Evolutionary conservation across 176 grass and related monocot species (phyloP), one percentile per base, ranked within the genome.

Genomic region (Triticum monococcum): DNA sequence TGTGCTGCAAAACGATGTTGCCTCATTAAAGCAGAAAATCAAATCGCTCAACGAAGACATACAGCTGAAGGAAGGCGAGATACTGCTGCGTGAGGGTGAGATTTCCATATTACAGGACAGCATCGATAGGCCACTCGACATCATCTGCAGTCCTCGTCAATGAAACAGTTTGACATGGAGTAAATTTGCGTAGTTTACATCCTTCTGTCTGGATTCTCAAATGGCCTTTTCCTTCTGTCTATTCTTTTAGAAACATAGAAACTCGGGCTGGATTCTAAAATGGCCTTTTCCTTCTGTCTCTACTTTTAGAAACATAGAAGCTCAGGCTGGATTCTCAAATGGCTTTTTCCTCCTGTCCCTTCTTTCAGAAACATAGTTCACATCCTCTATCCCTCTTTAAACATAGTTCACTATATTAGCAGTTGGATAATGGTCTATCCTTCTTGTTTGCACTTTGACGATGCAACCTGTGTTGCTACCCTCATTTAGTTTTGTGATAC

Each of bases 31-130:
- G 77, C 78, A 89, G 81, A 97, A 85, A 65, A 88, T 97, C 9
- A 89, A 87, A 75, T 64, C 50, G 3, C 91, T 92, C 67, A 72
- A 90, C 26, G 85, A 92, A 84, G 87, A 94, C 26, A 70, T 97
- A 87, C 75, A 83, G 31, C 40, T 82, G 6, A 94, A 97, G 83
- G 94, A 97, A 73, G 92, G 89, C 7, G 87, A 92, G 32, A 75
- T 94, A 82, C 88, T 97, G 23, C 61, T 92, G 12, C 83, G 77
- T 8, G 92, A 97, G 50, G 94, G 89, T 14, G 85, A 94, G 85
- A 89, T 97, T 46, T 88, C 89, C 36, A 94, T 97, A 74, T 28
- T 92, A 35, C 78, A 33, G n/a, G 93, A 95, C 45, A 86, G 76
- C 43, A 74, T 87, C 57, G 76, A 86, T 26, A 86, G 54, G 41